Percentiles rank a stretch among this genome's conserved stretches.
Evolutionary conservation across 148 eudicot species (phyloP).

Genomic region (Rhododendron mucronatum): DNA sequence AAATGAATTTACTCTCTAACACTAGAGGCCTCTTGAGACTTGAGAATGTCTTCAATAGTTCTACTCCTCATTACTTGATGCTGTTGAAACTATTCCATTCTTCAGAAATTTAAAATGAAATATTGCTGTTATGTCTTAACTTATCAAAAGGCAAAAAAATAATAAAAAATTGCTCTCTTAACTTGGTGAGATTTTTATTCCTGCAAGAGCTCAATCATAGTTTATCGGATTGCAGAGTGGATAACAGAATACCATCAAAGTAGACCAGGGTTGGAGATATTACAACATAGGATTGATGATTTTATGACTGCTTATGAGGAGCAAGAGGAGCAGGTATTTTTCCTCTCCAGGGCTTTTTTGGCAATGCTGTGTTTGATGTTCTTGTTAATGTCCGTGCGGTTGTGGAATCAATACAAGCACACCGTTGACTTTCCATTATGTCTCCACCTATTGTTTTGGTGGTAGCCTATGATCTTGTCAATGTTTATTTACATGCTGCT

Average conservation of each 20-base stretch:
- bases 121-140: no score
- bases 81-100: background rate
- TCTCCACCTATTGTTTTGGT: background rate
- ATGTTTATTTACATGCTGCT: background rate
- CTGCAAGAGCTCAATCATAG: background rate
- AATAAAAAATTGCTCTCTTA: background rate
- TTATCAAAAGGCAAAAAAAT: background rate
- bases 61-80: background rate
- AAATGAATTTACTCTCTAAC: background rate
- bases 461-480: background rate
- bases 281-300: constrained; percentile 77
- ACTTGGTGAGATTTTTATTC: background rate
- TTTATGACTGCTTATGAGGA: constrained; percentile 61
- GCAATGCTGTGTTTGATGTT: background rate
- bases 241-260: constrained; percentile 52
- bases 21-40: background rate
- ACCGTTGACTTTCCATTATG: background rate
- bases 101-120: background rate
- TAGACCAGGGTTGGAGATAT: constrained; percentile 68
- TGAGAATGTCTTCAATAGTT: background rate
- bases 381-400: background rate
- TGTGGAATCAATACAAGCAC: background rate
- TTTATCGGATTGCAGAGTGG: constrained; percentile 55
- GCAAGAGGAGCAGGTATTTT: constrained; percentile 65
- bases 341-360: background rate